A percentile compares a stretch with the other conserved stretches of the same genome.
Evolutionary conservation across 257 asterid species (phyloP).

Genomic region (Penstemon davidsonii): DNA sequence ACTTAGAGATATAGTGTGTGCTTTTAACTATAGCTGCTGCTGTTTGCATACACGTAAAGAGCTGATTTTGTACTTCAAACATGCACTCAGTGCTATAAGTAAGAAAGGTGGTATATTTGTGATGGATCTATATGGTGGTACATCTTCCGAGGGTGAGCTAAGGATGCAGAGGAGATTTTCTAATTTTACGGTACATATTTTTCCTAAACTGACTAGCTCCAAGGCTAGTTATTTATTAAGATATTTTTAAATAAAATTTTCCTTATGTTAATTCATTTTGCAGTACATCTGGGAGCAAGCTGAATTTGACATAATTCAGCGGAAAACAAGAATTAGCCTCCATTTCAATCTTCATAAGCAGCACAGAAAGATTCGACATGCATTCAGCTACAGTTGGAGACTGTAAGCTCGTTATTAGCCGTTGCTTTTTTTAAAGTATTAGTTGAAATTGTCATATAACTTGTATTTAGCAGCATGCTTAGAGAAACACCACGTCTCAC

Average conservation of each 20-base stretch:
- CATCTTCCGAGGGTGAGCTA: slow-evolving; percentile 84
- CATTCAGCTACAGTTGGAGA: slow-evolving; percentile 99
- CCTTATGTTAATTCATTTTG: slow-evolving; percentile 13
- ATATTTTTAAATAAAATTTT: background rate
- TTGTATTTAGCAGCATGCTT: slow-evolving; percentile 5
- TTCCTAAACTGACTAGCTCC: background rate
- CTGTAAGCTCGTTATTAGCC: slow-evolving; percentile 58
- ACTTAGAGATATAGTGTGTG: slow-evolving; percentile 90
- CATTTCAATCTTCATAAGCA: slow-evolving; percentile 82
- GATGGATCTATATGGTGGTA: slow-evolving; percentile 95
- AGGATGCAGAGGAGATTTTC: slow-evolving; percentile 89
- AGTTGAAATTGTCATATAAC: background rate
- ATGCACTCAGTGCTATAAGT: slow-evolving; percentile 53
- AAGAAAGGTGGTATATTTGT: slow-evolving; percentile 84
- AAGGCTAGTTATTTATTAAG: too few species aligned
- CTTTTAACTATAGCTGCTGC: slow-evolving; percentile 97
- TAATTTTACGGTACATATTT: slow-evolving; percentile 63
- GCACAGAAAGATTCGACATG: slow-evolving; percentile 73
- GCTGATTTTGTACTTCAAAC: slow-evolving; percentile 76
- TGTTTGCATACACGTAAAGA: slow-evolving; percentile 88
- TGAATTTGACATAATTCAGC: slow-evolving; percentile 75
- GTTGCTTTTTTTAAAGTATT: background rate
- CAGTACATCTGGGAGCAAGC: slow-evolving; percentile 98
- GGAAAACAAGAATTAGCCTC: slow-evolving; percentile 97
- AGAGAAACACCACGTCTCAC: background rate